A percentile compares a stretch with the other conserved stretches of the same genome.
Evolutionary conservation across 257 asterid species (phyloP).

Genomic region (Jasminum sambac): DNA sequence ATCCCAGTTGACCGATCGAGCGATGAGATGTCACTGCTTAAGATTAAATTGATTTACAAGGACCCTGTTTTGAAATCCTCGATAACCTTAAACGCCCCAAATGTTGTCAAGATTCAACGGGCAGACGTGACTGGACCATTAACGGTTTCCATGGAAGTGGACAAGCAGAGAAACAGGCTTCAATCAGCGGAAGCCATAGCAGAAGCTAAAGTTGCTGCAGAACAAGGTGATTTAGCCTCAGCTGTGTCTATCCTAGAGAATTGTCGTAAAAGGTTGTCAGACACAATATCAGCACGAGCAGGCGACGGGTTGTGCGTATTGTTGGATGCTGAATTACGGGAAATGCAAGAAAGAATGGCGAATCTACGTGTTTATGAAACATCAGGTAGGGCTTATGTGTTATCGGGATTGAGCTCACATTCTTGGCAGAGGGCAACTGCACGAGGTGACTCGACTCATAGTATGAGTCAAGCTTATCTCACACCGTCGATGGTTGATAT

Average conservation of each 20-base stretch:
- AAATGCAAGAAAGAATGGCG: slow-evolving; percentile 91
- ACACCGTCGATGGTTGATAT: slow-evolving; percentile 93
- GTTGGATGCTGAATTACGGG: slow-evolving; percentile 68
- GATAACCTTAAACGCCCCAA: slow-evolving; percentile 35
- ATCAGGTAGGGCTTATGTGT: slow-evolving; percentile 83
- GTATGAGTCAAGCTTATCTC: slow-evolving; percentile 76
- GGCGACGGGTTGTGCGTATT: slow-evolving; percentile 62
- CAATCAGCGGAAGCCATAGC: slow-evolving; percentile 76
- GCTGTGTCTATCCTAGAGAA: slow-evolving; percentile 59
- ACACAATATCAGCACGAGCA: slow-evolving; percentile 54
- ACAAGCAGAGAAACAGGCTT: slow-evolving; percentile 70
- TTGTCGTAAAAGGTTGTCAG: slow-evolving; percentile 50
- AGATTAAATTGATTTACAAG: slow-evolving; percentile 56
- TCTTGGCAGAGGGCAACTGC: slow-evolving; percentile 97
- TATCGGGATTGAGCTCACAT: slow-evolving; percentile 94
- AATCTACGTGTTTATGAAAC: slow-evolving; percentile 64
- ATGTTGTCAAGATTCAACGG: slow-evolving; percentile 52
- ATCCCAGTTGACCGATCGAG: slow-evolving; percentile 50
- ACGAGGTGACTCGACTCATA: slow-evolving; percentile 76
- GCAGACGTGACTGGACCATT: slow-evolving; percentile 36
- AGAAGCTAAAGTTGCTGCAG: slow-evolving; percentile 75
- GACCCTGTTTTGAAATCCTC: slow-evolving; percentile 47
- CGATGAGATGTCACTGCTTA: slow-evolving; percentile 54
- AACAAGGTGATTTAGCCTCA: slow-evolving; percentile 51
- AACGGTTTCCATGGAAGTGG: slow-evolving; percentile 72